Evolutionary conservation across 805 yeast genomes (phyloP), one percentile per base, ranked within the genome.

Genomic region (Yarrowia sp.): DNA sequence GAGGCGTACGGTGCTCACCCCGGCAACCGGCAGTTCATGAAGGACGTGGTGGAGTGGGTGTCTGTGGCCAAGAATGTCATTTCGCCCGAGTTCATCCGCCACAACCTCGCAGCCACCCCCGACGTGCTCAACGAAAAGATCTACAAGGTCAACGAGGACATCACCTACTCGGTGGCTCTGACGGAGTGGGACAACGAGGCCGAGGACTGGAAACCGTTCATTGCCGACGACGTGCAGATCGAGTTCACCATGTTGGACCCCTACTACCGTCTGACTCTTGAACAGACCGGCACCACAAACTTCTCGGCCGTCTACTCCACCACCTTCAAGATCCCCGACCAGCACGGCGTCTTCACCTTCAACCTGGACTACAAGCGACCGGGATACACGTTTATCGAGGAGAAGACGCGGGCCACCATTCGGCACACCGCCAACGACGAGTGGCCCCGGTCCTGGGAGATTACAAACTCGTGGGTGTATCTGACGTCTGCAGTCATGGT

Each of bases 361-460:
- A 83, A 83, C 70, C 82, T 90, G 55, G 89, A 90, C 73, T 93
- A 93, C 81, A 85, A 85, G 76, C 87, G 97, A 75, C 81, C 85
- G 14, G 98, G 98, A 7, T 82, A 83, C 73, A 82, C 90, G 30
- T 92, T 82, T 77, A 76, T 94, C 66, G 81, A 81, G 34, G 91
- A 88, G 73, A 83, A 84, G 70, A 83, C 83, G 67, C 87, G 89
- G 19, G 91, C 92, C 66, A 87, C 98, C 1, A 87, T 95, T 56
- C 87, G 98, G 77, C 98, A 95, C 78, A 84, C 91, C 74, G 98
- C 98, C 69, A 94, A 93, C 77, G 96, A 95, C 76, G 99, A 96
- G 80, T 95, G 87, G 81, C 87, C 89, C 70, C 86, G 98, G 78
- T 88, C 96, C 52, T 95, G 95, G 94, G 91, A 90, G 70, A 94